Evolutionary conservation across 2,329 filamentous ascomycete genomes (phyloP).

Genomic region (Fusarium fujikuroi): DNA sequence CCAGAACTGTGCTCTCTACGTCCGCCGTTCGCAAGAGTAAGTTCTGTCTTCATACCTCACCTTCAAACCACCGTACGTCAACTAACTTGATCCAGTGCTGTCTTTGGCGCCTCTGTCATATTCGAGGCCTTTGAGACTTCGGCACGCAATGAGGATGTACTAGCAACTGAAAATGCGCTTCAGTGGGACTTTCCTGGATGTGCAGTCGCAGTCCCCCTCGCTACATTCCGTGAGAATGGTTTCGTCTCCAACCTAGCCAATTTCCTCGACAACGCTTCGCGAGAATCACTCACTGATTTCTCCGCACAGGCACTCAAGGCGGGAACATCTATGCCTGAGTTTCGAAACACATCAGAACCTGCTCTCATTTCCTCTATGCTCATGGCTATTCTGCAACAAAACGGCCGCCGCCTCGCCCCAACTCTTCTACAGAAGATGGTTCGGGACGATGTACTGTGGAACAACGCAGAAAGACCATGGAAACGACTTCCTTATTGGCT

Average conservation of each 20-base stretch:
- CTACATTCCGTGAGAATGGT: slow-evolving; percentile 38
- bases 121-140: slow-evolving; percentile 72
- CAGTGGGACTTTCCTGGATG: slow-evolving; percentile 69
- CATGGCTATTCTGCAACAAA: slow-evolving; percentile 67
- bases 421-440: slow-evolving; percentile 64
- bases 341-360: slow-evolving; percentile 68
- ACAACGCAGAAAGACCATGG: slow-evolving; percentile 66
- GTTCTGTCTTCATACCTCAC: slow-evolving; percentile 7
- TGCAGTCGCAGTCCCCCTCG: slow-evolving; percentile 58
- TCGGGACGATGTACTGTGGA: slow-evolving; percentile 69
- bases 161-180: slow-evolving; percentile 62
- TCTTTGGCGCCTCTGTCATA: slow-evolving; percentile 44
- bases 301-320: slow-evolving; percentile 64
- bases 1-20: slow-evolving; percentile 50
- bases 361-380: slow-evolving; percentile 69
- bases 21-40: slow-evolving; percentile 44
- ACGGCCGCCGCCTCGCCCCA: slow-evolving; percentile 57
- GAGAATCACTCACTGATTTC: slow-evolving; percentile 65
- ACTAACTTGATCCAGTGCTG: slow-evolving; percentile 30
- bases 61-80: neutral
- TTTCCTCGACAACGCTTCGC: slow-evolving; percentile 67
- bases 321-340: slow-evolving; percentile 60
- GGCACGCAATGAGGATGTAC: slow-evolving; percentile 61
- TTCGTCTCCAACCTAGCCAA: slow-evolving; percentile 53
- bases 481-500: slow-evolving; percentile 72